Conservation (phyloP, 23 red algal species). For the Gracilaria caudata region DNA sequence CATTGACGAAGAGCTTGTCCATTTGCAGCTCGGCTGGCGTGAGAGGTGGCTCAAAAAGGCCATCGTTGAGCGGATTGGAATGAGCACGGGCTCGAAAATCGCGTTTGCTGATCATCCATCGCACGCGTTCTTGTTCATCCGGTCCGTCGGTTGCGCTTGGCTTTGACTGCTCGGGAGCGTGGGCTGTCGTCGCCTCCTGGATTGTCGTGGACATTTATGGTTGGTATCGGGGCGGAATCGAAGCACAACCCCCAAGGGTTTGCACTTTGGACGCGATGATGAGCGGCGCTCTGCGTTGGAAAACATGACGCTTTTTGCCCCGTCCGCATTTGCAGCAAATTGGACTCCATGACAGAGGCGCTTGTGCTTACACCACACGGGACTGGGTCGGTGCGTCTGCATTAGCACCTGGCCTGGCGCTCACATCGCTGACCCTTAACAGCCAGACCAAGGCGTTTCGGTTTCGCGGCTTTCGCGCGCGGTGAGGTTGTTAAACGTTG, state of each 20-base stretch:
- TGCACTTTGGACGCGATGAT: too few species aligned
- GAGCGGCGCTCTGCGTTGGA: not conserved
- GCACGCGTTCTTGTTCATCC: conserved; percentile 2
- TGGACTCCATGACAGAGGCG: not conserved
- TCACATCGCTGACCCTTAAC: too few species aligned
- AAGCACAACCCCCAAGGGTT: too few species aligned
- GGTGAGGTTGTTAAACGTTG: not conserved
- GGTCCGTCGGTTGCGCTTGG: not conserved
- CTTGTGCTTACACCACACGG: not conserved
- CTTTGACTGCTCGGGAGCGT: not conserved
- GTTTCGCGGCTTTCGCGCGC: not conserved
- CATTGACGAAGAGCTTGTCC: conserved; percentile 33
- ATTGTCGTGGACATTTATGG: not conserved
- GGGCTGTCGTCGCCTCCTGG: not conserved
- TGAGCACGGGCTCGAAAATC: conserved; percentile 91
- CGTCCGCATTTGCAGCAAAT: not conserved
- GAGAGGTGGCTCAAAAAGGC: conserved; percentile 74
- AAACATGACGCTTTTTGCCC: not conserved
- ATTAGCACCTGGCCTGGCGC: conserved; percentile 2
- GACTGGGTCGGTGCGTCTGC: not conserved
- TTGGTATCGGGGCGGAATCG: not conserved
- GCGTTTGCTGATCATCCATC: conserved; percentile 75
- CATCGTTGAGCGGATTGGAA: conserved; percentile 91
- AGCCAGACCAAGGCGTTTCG: too few species aligned
- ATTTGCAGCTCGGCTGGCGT: conserved; percentile 52